Evolutionary conservation across 2,329 filamentous ascomycete genomes (phyloP), one percentile per base, ranked within the genome.

Genomic region (Diatrype stigma): DNA sequence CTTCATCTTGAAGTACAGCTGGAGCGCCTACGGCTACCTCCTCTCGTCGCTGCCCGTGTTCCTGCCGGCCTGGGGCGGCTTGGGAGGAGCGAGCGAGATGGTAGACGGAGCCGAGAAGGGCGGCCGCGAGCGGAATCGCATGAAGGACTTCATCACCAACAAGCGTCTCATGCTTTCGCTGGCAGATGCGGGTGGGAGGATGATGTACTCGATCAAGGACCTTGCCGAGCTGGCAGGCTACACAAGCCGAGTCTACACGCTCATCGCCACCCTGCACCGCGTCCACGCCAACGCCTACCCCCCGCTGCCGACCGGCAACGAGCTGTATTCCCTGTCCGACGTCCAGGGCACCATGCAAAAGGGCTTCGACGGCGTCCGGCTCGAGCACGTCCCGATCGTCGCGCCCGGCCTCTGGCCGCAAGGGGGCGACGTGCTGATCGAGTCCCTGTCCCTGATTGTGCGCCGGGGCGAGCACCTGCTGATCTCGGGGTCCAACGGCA

Each of bases 161-260:
- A 97, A 99, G 71, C 85, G 94, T 4, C 85, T 99, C 37, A 97
- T 99, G 94, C 81, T 99, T 30, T 97, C 93, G 16, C 81, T 99
- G 35, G 94, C 94, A 10, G 94, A 99, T 70, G 94, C 94, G 2
- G 94, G 94, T 52, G 93, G 93, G 23, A 83, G 94, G 45, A 96
- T 99, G 90, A 99, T 99, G 94, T 99, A 99, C 75, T 94, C 89
- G 55, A 96, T 99, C 76, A 99, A 99, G 72, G 95, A 99, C 65
- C 82, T 99, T 34, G 92, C 92, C 1, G 94, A 99, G 67, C 78
- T 99, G 32, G 94, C 94, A 5, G 94, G 94, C 21, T 95, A 97
- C 73, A 99, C 94, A 0, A 96, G 90, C 52, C 85, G 94, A 42
- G 92, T 99, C 12, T 99, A 96, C 73, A 95, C 91, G 11, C 79